These are phyloP conservation scores for Macrolepiota fuliginosa DNA, from an alignment of 768 basidiomycete genomes.

Conservation along the genomic window DNA sequence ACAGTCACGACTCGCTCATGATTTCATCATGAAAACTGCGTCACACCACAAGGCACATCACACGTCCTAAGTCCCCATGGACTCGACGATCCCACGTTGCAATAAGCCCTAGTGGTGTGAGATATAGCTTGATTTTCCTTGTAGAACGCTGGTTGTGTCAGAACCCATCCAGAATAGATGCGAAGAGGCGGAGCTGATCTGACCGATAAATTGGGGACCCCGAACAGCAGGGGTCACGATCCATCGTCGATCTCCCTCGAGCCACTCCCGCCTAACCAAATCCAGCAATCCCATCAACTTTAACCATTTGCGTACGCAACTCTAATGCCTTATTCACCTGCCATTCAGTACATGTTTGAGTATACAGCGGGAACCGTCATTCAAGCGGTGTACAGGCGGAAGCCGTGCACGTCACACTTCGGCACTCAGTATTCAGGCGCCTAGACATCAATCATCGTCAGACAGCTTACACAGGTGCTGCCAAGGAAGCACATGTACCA, in stretches of 20 bases:
- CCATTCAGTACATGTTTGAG: not conserved
- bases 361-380: not conserved
- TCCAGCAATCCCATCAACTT: constrained; percentile 5
- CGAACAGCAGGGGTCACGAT: not conserved
- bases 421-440: not conserved
- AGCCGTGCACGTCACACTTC: constrained; percentile 2
- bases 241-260: constrained; percentile 8
- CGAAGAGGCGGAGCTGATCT: not conserved
- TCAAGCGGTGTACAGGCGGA: not conserved
- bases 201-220: not conserved
- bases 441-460: constrained; percentile 4
- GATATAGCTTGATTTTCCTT: not conserved
- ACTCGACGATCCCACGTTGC: constrained; percentile 27
- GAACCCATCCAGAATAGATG: constrained; percentile 8
- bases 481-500: not conserved
- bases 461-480: not conserved
- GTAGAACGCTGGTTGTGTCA: constrained; percentile 14
- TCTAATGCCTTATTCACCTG: not conserved
- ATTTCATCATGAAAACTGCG: constrained; percentile 15
- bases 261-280: constrained; percentile 3
- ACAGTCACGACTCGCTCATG: constrained; percentile 13
- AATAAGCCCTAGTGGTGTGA: constrained; percentile 21
- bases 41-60: constrained; percentile 18
- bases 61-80: constrained; percentile 8
- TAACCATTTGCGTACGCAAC: constrained; percentile 2